A percentile compares a stretch with the other conserved stretches of the same genome.
Conservation (phyloP, 225 moss, liverwort and hornwort species). For the Ulota crispa region DNA sequence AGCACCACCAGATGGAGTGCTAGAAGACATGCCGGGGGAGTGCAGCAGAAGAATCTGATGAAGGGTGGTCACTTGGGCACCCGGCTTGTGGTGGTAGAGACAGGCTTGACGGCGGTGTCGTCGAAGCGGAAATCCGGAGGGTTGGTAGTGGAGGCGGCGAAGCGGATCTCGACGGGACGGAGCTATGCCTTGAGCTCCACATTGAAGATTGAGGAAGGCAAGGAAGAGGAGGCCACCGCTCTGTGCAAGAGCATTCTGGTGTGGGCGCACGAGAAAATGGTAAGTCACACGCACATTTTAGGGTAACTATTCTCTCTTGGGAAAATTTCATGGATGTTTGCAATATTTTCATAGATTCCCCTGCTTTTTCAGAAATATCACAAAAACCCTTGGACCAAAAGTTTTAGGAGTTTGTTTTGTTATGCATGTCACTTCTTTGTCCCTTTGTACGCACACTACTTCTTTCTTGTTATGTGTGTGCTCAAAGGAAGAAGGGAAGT, state of each 20-base stretch:
- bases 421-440: too few relatives aligned
- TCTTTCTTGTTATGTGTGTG: too few relatives aligned
- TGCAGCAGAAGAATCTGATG: slow-evolving; percentile 26
- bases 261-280: slow-evolving; percentile 67
- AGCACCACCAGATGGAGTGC: slow-evolving; percentile 36
- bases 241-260: slow-evolving; percentile 70
- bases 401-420: too few relatives aligned
- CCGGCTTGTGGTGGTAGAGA: slow-evolving; percentile 42
- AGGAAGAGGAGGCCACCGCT: slow-evolving; percentile 66
- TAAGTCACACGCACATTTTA: background rate
- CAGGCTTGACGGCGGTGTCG: background rate
- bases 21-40: background rate
- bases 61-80: slow-evolving; percentile 47
- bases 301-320: background rate
- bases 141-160: slow-evolving; percentile 79
- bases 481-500: too few relatives aligned
- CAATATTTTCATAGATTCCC: too few relatives aligned
- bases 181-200: slow-evolving; percentile 94
- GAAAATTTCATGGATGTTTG: too few relatives aligned
- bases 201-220: slow-evolving; percentile 79
- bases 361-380: too few relatives aligned
- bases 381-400: too few relatives aligned
- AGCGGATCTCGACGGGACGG: slow-evolving; percentile 67
- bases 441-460: too few relatives aligned
- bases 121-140: slow-evolving; percentile 14